These are phyloP conservation scores for Rhynchospora breviuscula DNA, from an alignment of 176 grass and related monocot species.

Conservation along the genomic window DNA sequence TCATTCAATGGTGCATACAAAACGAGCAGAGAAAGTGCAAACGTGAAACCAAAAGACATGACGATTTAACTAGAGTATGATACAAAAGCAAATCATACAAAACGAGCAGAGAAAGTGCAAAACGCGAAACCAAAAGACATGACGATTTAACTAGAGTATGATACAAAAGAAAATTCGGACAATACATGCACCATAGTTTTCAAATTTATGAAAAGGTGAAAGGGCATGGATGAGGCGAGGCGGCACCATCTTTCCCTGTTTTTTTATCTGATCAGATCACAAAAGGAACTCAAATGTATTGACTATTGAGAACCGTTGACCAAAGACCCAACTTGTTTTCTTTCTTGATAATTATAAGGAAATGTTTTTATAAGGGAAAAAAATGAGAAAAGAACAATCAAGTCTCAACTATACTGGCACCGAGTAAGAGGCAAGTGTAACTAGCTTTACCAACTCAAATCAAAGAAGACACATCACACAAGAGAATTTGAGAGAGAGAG, in stretches of 20 bases:
- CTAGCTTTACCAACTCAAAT: conserved; percentile 21
- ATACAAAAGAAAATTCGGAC: neutral
- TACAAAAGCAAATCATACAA: too few species aligned
- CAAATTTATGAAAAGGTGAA: neutral
- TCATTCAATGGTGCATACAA: too few species aligned
- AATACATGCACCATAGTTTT: neutral
- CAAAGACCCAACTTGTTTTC: neutral
- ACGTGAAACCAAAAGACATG: too few species aligned
- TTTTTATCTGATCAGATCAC: neutral
- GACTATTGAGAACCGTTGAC: neutral
- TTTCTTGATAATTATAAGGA: neutral
- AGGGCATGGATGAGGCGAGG: neutral
- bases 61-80: too few species aligned
- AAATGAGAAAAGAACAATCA: neutral
- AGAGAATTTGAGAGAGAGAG: neutral
- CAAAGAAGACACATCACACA: neutral
- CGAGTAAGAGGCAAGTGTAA: conserved; percentile 10
- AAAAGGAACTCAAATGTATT: neutral
- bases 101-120: neutral
- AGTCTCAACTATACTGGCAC: neutral
- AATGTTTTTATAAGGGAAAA: neutral
- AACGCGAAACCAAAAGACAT: neutral
- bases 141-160: neutral
- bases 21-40: too few species aligned
- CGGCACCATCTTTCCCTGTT: neutral